Evolutionary conservation across 345 rosid genomes (phyloP), one percentile per base, ranked within the genome.

Genomic region (Combretum micranthum): DNA sequence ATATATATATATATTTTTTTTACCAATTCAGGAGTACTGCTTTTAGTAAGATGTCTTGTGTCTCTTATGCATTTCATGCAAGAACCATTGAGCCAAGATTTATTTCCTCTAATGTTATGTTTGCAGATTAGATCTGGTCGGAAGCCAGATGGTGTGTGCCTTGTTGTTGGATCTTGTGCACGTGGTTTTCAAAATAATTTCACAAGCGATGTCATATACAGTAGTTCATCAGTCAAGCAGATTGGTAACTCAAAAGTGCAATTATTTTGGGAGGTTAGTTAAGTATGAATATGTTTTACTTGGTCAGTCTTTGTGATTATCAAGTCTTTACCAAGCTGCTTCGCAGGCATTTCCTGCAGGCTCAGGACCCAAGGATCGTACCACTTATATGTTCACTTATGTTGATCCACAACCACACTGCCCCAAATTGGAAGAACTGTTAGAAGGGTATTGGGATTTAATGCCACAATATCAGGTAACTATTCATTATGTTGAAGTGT

Each of bases 331-430:
- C 64, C 20, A 55, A 47, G 56, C 57, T 44, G 46, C 56, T 61
- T 64, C 39, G 47, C 77, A 91, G 98, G 96, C 98, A 68, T 92
- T 88, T 81, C 96, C 98, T 3, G 84, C 96, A 59, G 98, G 98
- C 17, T 88, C 98, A 51, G 95, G 93, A 50, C 88, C 90, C 22
- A 42, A 65, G 37, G 96, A 92, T 75, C 95, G 96, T 23, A 92
- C 98, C n/a, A 83, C 93, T 16, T 92, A 92, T 67, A 92, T 92
- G 98, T 88, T 92, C 77, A 83, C 98, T 43, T 92, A 92, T 62
- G 78, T 90, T 56, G 76, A 75, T 73, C 96, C 98, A 50, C 88
- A 83, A 75, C 77, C 90, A 12, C 67, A 72, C 52, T 81, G 84
- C 20, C 98, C 96, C 3, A 72, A 79, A 68, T 59, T 92, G 59